Base-by-base conservation (phyloP, 208 protist genomes). In the Vickermania spadyakhi region DNA sequence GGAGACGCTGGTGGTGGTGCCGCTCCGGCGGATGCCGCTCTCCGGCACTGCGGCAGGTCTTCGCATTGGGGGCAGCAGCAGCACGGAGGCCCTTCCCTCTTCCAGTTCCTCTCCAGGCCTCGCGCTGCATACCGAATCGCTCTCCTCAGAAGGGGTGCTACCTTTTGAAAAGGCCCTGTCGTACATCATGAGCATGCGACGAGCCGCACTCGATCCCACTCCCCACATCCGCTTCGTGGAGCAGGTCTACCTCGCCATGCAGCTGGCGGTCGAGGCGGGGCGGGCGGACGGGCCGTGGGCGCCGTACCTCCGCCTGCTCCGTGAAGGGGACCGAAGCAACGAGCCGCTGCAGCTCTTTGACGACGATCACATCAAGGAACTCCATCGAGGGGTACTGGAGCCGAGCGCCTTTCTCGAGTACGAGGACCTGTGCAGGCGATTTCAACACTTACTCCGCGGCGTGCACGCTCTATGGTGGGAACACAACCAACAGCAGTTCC, bases 201-300 rank as follows among this genome's bases (percentile, higher is more conserved):
- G 64, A 28, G 60, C 58, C n/a, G 70, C 59, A 23, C 84, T 90
- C 58, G 79, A 86, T 54, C 79, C 76, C 0, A 66, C 69, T 13
- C 76, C 80, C 7, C 83, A 90, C 51, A 66, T 68, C 1, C 31
- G 81, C 13, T 91, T 91, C 62, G 63, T 85, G 5, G 84, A 91
- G 50, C 79, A 86, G 60, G 51, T 90, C 4, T 62, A 86, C 65
- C 58, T 58, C n/a, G 83, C 83, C 13, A 31, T 84, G 49, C 64
- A 69, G 41, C 70, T 90, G 0, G 79, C 79, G 14, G 83, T 71
- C 52, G 79, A 87, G 60, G 77, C 69, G 2, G 71, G 74, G 1
- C 76, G 77, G 0, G 4, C 18, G n/a, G 56, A 52, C 1, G 86
- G 83, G 59, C 65, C 77, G 27, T 64, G 83, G 1, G 68, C 55